These are phyloP conservation scores for Ustilago loliicola DNA, from an alignment of 1,284 basidiomycete species.

Conservation along the genomic window DNA sequence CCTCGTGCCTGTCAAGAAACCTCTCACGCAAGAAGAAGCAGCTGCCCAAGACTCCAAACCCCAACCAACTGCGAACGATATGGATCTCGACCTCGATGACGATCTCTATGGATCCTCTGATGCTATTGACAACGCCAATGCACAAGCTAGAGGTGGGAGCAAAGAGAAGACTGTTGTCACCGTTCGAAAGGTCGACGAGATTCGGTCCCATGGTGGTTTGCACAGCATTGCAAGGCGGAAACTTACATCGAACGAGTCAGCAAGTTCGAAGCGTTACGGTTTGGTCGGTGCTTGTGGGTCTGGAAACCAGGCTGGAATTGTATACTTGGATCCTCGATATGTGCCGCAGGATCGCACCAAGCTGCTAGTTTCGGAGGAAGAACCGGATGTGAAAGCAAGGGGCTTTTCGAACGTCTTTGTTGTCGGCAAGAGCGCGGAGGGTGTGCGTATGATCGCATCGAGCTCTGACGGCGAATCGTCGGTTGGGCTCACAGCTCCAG, in stretches of 20 bases:
- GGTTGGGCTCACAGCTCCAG: constrained; percentile 18
- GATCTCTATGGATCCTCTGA: constrained; percentile 69
- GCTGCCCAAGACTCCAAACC: constrained; percentile 3
- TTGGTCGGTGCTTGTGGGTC: constrained; percentile 41
- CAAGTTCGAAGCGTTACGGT: constrained; percentile 23
- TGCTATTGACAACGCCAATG: constrained; percentile 1
- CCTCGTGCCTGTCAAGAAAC: constrained; percentile 25
- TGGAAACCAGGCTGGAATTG: constrained; percentile 45
- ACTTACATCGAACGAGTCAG: constrained; percentile 20
- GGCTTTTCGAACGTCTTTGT: constrained; percentile 33
- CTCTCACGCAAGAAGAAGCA: constrained; percentile 12
- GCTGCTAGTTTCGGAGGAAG: constrained; percentile 1
- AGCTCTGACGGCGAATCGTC: constrained; percentile 5
- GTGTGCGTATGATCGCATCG: constrained; percentile 22
- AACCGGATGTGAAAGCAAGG: background rate
- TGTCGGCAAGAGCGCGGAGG: constrained; percentile 8
- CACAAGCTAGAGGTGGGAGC: constrained; percentile 11
- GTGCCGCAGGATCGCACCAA: constrained; percentile 18
- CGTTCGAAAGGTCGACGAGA: constrained; percentile 27
- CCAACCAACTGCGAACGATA: constrained; percentile 66
- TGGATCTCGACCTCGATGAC: constrained; percentile 82
- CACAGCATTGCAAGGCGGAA: constrained; percentile 38
- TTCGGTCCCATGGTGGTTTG: constrained; percentile 33
- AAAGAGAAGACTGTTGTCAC: constrained; percentile 28
- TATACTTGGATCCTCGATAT: constrained; percentile 42